Conservation (phyloP, 345 rosid species). For the Psidium friedrichsthalianum region DNA sequence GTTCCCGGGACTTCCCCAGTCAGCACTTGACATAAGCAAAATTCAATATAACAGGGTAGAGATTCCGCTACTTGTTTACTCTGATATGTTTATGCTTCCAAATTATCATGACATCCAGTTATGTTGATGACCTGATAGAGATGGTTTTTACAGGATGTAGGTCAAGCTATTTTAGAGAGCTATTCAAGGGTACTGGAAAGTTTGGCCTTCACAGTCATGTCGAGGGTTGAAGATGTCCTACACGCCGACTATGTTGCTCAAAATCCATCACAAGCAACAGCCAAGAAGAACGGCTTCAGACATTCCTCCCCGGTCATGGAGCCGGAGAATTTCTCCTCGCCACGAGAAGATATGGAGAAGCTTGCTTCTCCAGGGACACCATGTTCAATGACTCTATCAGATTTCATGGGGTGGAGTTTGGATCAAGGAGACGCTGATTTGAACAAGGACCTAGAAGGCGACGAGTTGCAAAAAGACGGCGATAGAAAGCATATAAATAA, state of each 20-base stretch:
- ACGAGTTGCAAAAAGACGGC: conserved; percentile 19
- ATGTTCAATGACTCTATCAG: conserved; percentile 42
- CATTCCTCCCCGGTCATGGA: background rate
- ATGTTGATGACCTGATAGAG: background rate
- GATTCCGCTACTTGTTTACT: background rate
- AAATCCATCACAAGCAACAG: conserved; percentile 34
- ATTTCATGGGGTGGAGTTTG: conserved; percentile 66
- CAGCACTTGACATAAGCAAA: conserved; percentile 78
- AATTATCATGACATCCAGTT: background rate
- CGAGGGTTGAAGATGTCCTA: conserved; percentile 75
- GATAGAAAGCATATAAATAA: conserved; percentile 24
- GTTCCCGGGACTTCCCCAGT: conserved; percentile 77
- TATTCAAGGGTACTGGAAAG: conserved; percentile 86
- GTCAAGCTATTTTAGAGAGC: conserved; percentile 73
- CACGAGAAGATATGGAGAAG: conserved; percentile 6
- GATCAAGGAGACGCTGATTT: conserved; percentile 22
- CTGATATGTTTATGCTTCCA: background rate
- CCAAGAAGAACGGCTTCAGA: conserved; percentile 12
- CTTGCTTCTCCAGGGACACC: conserved; percentile 14
- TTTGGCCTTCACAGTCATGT: conserved; percentile 68
- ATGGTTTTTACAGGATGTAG: conserved; percentile 47
- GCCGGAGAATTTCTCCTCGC: background rate
- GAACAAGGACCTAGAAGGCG: conserved; percentile 25
- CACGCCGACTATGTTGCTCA: conserved; percentile 41
- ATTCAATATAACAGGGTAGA: conserved; percentile 68